phyloP scores from a whole-genome alignment of 2,329 filamentous ascomycete genomes.

The Colletotrichum agaves region DNA sequence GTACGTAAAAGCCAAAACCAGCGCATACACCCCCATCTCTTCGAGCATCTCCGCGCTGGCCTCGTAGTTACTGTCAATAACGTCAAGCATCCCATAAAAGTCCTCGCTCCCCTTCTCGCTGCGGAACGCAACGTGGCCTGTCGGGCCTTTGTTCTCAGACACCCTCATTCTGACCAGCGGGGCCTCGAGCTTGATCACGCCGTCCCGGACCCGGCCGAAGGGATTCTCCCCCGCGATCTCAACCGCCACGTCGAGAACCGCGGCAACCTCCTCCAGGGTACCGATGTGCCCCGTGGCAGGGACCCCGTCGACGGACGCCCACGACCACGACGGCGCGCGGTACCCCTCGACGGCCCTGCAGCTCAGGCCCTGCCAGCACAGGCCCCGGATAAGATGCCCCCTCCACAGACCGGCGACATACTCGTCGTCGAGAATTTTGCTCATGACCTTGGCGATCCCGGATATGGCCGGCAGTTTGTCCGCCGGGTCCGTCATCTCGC shows the following conservation, averaged over 20 bases:
- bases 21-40: neutral
- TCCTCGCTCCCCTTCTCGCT: neutral
- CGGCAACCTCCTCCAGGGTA: neutral
- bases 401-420: conserved; percentile 47
- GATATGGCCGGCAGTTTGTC: conserved; percentile 47
- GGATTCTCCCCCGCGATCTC: conserved; percentile 27
- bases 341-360: conserved; percentile 2
- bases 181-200: conserved; percentile 27
- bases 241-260: conserved; percentile 18
- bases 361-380: conserved; percentile 24
- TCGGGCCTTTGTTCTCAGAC: conserved; percentile 18
- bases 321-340: conserved; percentile 33
- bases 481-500: conserved; percentile 36
- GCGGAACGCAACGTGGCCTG: neutral
- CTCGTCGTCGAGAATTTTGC: conserved; percentile 38
- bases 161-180: conserved; percentile 19
- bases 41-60: neutral
- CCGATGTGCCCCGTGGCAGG: conserved; percentile 4
- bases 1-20: conserved; percentile 7
- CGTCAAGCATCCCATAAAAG: neutral
- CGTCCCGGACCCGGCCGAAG: conserved; percentile 28
- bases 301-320: conserved; percentile 26
- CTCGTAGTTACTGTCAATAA: conserved; percentile 5
- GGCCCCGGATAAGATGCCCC: neutral
- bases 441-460: conserved; percentile 42